Evolutionary conservation across 345 rosid species (phyloP).

Genomic region (Turritis glabra): DNA sequence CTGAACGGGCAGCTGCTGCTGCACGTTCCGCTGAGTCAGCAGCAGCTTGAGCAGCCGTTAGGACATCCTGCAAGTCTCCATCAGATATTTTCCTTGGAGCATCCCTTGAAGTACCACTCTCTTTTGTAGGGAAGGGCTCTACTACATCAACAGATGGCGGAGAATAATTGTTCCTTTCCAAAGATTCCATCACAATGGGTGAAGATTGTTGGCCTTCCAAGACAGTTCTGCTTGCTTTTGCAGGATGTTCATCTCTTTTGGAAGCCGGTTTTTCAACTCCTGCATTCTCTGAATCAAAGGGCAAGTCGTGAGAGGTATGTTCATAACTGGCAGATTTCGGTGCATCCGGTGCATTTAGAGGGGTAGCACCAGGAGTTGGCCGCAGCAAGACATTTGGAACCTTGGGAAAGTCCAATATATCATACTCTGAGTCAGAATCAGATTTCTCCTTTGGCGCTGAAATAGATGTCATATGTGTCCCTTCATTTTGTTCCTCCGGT

Average conservation of each 20-base stretch:
- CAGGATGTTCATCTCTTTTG: conserved; percentile 39
- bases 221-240: conserved; percentile 26
- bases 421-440: conserved; percentile 61
- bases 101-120: conserved; percentile 18
- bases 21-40: conserved; percentile 91
- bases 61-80: conserved; percentile 75
- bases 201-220: conserved; percentile 61
- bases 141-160: conserved; percentile 17
- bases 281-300: conserved; percentile 40
- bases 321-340: conserved; percentile 34
- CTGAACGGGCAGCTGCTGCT: conserved; percentile 91
- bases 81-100: conserved; percentile 48
- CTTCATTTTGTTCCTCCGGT: conserved; percentile 65
- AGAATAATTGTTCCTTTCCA: conserved; percentile 15
- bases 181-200: conserved; percentile 46
- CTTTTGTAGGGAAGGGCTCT: conserved; percentile 18
- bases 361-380: conserved; percentile 49
- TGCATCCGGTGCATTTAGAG: conserved; percentile 41
- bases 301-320: conserved; percentile 36
- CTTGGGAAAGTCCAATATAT: conserved; percentile 68
- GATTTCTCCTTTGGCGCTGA: conserved; percentile 43
- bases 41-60: conserved; percentile 89
- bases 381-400: conserved; percentile 61
- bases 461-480: conserved; percentile 37
- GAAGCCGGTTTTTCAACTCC: conserved; percentile 15